Conservation (phyloP, 257 asterid species). For the Nicotiana obtusifolia region DNA sequence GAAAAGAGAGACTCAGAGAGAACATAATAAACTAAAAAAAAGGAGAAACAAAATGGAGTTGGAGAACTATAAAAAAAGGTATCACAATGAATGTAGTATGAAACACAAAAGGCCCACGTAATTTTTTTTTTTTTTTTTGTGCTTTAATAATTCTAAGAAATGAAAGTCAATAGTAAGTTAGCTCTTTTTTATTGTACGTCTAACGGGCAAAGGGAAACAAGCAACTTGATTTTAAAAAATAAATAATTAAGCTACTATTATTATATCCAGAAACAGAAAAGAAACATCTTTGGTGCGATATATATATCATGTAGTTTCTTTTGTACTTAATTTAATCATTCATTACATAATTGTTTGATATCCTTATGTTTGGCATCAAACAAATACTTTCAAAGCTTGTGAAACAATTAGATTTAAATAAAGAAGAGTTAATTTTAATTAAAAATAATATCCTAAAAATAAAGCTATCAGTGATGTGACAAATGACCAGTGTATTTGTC, state of each 20-base stretch:
- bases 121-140: neutral
- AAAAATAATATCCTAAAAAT: no score
- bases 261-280: neutral
- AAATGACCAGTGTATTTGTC: no score
- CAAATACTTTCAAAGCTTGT: neutral
- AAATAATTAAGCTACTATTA: neutral
- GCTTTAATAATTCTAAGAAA: neutral
- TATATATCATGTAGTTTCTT: neutral
- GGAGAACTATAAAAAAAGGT: neutral
- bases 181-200: neutral
- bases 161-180: neutral
- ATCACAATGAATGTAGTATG: neutral
- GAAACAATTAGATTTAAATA: neutral
- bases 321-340: neutral
- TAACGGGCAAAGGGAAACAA: neutral
- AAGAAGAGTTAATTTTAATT: no score
- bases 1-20: no score
- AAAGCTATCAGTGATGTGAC: no score
- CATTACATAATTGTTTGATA: neutral
- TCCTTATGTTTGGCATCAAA: neutral
- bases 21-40: no score
- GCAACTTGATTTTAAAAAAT: neutral
- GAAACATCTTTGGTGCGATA: neutral
- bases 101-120: neutral
- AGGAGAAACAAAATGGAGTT: neutral